Evolutionary conservation across 2,329 filamentous ascomycete species (phyloP).

Genomic region (Sarocladiaceae sp.): DNA sequence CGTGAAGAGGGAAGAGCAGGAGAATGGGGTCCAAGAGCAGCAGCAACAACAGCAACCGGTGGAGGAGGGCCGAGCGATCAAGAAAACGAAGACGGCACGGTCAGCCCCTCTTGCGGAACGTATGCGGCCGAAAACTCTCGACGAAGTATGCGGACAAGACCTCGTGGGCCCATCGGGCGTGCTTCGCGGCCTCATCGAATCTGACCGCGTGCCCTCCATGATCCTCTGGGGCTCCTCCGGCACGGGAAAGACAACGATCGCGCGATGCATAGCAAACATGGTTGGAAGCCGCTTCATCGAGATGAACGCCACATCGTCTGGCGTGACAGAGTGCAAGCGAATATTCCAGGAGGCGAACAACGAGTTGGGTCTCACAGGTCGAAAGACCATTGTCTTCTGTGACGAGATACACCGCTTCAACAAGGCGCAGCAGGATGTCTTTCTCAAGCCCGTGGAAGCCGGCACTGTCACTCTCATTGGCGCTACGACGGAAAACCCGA

Average conservation of each 20-base stretch:
- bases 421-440: slow-evolving; percentile 91
- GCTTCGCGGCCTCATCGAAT: slow-evolving; percentile 77
- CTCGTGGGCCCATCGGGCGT: slow-evolving; percentile 82
- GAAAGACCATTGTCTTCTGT: slow-evolving; percentile 94
- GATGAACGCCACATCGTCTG: slow-evolving; percentile 87
- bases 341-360: slow-evolving; percentile 78
- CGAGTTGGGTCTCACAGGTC: slow-evolving; percentile 73
- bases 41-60: slow-evolving; percentile 13
- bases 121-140: slow-evolving; percentile 78
- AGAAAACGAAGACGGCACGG: slow-evolving; percentile 63
- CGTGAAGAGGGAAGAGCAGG: slow-evolving; percentile 11
- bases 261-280: slow-evolving; percentile 76
- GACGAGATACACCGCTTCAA: slow-evolving; percentile 93
- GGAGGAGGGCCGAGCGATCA: slow-evolving; percentile 38
- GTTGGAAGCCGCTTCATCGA: slow-evolving; percentile 86
- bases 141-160: slow-evolving; percentile 87
- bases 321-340: slow-evolving; percentile 87
- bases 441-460: slow-evolving; percentile 84
- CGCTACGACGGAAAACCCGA: slow-evolving; percentile 94
- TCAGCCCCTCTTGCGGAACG: slow-evolving; percentile 85
- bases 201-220: slow-evolving; percentile 85
- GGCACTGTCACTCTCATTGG: slow-evolving; percentile 89
- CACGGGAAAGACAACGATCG: slow-evolving; percentile 87
- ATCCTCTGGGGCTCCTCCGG: slow-evolving; percentile 83
- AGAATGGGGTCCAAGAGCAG: slow-evolving; percentile 11